These are phyloP conservation scores for Serendipita sp. DNA, from an alignment of 768 basidiomycete genomes.

Conservation along the genomic window DNA sequence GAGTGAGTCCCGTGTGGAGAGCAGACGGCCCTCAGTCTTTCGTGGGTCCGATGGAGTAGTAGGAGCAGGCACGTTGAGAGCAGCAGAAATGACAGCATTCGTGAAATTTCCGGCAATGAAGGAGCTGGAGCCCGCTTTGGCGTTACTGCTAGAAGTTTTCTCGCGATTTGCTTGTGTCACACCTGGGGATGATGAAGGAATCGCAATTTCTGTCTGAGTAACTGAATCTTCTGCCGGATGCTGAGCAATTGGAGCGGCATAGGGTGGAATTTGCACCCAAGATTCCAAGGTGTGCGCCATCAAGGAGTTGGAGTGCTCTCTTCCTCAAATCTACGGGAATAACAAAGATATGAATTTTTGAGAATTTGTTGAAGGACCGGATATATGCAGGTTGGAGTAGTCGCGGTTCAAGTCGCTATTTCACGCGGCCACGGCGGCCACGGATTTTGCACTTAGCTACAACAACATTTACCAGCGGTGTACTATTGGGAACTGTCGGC, in stretches of 20 bases:
- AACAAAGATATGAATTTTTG: too few relatives aligned
- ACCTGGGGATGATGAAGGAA: background rate
- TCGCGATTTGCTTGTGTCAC: background rate
- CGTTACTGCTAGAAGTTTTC: background rate
- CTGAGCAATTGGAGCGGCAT: background rate
- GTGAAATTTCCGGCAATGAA: conserved; percentile 5
- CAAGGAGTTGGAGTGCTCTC: background rate
- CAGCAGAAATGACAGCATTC: conserved; percentile 9
- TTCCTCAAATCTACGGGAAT: too few relatives aligned
- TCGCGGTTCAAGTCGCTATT: too few relatives aligned
- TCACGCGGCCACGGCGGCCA: too few relatives aligned
- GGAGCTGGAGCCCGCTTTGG: background rate
- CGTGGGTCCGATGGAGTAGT: background rate
- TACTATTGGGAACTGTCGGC: too few relatives aligned
- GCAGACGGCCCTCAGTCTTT: conserved; percentile 18
- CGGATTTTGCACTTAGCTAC: too few relatives aligned
- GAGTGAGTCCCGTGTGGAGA: conserved; percentile 50
- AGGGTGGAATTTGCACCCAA: conserved; percentile 1
- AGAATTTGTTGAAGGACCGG: too few relatives aligned
- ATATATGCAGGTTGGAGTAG: too few relatives aligned
- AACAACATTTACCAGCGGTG: too few relatives aligned
- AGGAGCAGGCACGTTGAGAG: conserved; percentile 6
- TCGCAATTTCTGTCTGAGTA: background rate
- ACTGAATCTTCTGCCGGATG: background rate
- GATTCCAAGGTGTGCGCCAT: background rate